Evolutionary conservation across 345 rosid species (phyloP), one percentile per base, ranked within the genome.

Genomic region (Luvunga scandens): DNA sequence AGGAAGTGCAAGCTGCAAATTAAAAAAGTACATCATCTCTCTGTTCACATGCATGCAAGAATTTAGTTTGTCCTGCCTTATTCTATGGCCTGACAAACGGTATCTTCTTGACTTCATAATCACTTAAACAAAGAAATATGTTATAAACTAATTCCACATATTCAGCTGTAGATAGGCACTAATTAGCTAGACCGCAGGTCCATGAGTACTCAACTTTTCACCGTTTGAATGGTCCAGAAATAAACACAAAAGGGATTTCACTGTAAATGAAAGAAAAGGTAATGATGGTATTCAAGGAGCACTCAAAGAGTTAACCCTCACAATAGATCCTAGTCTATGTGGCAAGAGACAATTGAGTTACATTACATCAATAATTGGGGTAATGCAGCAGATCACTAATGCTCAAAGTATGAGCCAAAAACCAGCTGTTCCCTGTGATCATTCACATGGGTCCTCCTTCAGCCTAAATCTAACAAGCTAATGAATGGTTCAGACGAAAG

Each of bases 341-440:
- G 57, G 57, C 22, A 53, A 53, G 6, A 53, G 57, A 36, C 55
- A 55, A 36, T 53, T 33, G 39, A 42, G 48, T 14, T 22, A 28
- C 38, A 66, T 14, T 36, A n/a, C 55, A 66, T 50, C 83, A 79
- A 79, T 81, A 81, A 79, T 81, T 81, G 69, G 77, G 65, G 76
- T 67, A 48, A 66, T 65, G 63, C 27, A 50, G 63, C 22, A 50
- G 4, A 71, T 61, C 60, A 73, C 38, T 33, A 63, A 70, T 22
- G 65, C 12, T 75, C 71, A 73, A 56, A 73, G 64, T 75, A 14
- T 62, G 67, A 50, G 59, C 69, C 65, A 68, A 69, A 84, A 78
- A 55, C 68, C n/a, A 48, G 70, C 81, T 39, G 62, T 78, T 73
- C 68, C 65, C 79, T n/a, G 74, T 65, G 77, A 79, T 68, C 76